Conservation (phyloP, 73 alveolate genomes). For the Paramecium sonneborni region DNA sequence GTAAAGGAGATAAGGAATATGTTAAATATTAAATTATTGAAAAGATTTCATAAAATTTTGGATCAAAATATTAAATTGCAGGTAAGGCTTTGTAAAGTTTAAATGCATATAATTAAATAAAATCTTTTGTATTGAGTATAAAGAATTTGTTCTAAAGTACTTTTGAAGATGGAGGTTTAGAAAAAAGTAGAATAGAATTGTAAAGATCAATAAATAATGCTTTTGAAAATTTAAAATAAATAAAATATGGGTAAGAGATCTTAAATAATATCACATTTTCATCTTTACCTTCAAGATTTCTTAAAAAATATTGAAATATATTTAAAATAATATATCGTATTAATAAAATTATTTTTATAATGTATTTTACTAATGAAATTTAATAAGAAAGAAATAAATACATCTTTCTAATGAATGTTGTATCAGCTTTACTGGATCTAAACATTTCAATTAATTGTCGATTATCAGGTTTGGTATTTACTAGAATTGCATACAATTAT, state of each 20-base stretch:
- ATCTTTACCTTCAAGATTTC: not conserved
- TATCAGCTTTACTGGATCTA: conserved; percentile 24
- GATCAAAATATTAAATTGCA: not conserved
- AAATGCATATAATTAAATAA: not conserved
- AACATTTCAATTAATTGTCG: not conserved
- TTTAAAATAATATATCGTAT: no score
- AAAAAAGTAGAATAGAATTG: not conserved
- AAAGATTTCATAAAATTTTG: not conserved
- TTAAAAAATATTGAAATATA: not conserved
- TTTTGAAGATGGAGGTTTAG: not conserved
- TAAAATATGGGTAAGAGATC: not conserved
- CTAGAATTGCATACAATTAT: conserved; percentile 45
- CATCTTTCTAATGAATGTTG: conserved; percentile 43
- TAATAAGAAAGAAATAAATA: not conserved
- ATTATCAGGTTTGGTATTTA: not conserved
- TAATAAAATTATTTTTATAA: not conserved
- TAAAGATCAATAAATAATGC: not conserved
- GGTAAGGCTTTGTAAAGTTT: not conserved
- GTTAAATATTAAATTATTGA: not conserved
- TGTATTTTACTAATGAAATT: not conserved
- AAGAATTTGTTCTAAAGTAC: not conserved
- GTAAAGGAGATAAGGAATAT: not conserved
- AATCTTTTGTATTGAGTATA: not conserved
- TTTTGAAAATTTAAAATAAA: not conserved
- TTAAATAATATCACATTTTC: not conserved